Evolutionary conservation across 2,329 filamentous ascomycete genomes (phyloP), one percentile per base, ranked within the genome.

Genomic region (Nannizzia gypsea): DNA sequence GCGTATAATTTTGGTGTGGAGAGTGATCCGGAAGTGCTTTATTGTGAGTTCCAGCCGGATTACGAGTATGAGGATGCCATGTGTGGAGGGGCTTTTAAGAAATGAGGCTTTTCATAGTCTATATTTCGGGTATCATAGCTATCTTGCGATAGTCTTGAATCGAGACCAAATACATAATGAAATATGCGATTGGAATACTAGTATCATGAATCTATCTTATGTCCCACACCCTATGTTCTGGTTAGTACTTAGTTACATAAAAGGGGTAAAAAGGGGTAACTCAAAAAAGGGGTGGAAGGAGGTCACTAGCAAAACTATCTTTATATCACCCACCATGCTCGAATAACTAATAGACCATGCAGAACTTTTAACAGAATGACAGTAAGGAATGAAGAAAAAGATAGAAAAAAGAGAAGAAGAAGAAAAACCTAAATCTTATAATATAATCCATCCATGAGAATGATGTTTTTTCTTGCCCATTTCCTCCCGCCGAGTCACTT

Each of bases 31-130:
- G 63, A 68, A 60, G 64, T 62, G 6, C 64, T 64, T 55, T 69
- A 66, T 60, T 64, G 64, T 26, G 67, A 69, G 61, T 68, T 68
- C 57, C 67, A 68, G 59, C 63, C 63, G 3, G 67, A 68, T 60
- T 66, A 66, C 48, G 65, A 69, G 20, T 68, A 66, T 62, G 67
- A 68, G 60, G 64, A 65, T 22, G 62, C 65, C 57, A 60, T 67
- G 58, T 61, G 59, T 24, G 65, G 64, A 46, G 66, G 66, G 13
- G 65, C 65, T 3, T 69, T 69, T 50, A 64, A 66, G 60, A 65
- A 68, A 8, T 56, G 54, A 56, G 11, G n/a, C n/a, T n/a, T 2
- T 36, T 36, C 9, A 40, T 24, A 20, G 6, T 13, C 9, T 56
- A 1, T 56, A 56, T 56, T 36, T 36, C 9, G 31, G 31, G 36